Conservation (phyloP, 805 yeast genomes). For the Starmera quercuum region DNA sequence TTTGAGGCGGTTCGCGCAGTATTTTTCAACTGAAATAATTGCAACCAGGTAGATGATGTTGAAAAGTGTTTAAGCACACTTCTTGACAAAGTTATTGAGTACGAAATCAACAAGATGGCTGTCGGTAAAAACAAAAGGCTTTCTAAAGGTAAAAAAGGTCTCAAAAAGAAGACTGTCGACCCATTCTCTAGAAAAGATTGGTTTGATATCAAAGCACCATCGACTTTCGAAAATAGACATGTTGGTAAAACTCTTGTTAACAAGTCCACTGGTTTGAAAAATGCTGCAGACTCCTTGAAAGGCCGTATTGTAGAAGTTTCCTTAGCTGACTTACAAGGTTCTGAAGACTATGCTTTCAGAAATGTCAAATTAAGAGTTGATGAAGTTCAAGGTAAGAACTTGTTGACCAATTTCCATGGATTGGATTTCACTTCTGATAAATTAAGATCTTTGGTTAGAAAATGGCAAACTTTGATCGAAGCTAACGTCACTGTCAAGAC, state of each 20-base stretch:
- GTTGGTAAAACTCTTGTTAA: conserved; percentile 98
- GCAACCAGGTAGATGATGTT: no score
- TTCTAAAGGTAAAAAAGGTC: conserved; percentile 90
- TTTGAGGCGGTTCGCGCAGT: no score
- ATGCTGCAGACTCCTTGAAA: conserved; percentile 96
- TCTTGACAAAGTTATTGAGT: no score
- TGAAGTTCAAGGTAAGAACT: conserved; percentile 98
- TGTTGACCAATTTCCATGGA: conserved; percentile 99
- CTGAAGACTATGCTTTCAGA: conserved; percentile 98
- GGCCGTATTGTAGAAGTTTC: conserved; percentile 96
- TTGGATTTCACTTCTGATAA: conserved; percentile 97
- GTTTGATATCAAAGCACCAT: conserved; percentile 98
- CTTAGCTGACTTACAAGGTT: conserved; percentile 96
- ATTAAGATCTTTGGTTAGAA: conserved; percentile 95
- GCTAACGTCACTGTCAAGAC: conserved; percentile 98
- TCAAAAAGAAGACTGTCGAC: conserved; percentile 98
- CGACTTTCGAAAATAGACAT: conserved; percentile 96
- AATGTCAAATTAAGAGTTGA: conserved; percentile 96
- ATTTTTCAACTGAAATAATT: no score
- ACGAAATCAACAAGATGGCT: conserved; percentile 65
- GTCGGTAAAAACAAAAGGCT: conserved; percentile 84
- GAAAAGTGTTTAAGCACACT: no score
- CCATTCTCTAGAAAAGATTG: conserved; percentile 99
- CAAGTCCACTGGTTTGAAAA: conserved; percentile 97
- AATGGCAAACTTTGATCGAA: conserved; percentile 98